Conservation (phyloP, 176 grass and related monocot species). For the Carex cristatella region DNA sequence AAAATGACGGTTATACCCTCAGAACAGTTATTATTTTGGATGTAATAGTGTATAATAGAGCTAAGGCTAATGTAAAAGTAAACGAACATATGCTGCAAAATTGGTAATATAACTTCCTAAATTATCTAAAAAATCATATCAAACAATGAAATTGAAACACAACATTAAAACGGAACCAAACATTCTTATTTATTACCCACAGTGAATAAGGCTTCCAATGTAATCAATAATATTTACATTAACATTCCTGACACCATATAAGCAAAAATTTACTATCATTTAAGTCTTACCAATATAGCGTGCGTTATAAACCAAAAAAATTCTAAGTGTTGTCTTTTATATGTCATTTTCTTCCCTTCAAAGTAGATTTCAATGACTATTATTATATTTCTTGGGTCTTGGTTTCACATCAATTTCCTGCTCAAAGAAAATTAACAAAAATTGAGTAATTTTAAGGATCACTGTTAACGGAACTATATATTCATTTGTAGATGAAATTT, state of each 20-base stretch:
- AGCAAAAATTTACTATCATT: background rate
- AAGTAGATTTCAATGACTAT: background rate
- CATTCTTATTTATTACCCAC: background rate
- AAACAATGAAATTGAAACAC: background rate
- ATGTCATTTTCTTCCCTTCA: background rate
- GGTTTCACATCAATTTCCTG: background rate
- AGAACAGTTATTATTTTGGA: background rate
- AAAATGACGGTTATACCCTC: background rate
- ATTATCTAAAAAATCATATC: background rate
- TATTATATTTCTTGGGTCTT: background rate
- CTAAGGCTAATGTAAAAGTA: background rate
- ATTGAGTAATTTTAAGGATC: background rate
- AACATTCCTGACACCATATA: background rate
- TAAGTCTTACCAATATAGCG: no score
- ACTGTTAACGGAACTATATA: background rate
- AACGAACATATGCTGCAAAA: background rate
- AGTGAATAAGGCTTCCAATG: background rate
- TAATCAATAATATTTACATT: background rate
- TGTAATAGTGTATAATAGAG: background rate
- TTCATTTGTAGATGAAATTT: background rate
- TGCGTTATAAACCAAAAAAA: no score
- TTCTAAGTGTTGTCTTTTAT: background rate
- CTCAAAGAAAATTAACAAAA: background rate
- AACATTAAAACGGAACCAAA: background rate
- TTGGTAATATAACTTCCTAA: background rate